A percentile compares a stretch with the other conserved stretches of the same genome.
Conservation (phyloP, 345 rosid species). For the Mangifera indica region DNA sequence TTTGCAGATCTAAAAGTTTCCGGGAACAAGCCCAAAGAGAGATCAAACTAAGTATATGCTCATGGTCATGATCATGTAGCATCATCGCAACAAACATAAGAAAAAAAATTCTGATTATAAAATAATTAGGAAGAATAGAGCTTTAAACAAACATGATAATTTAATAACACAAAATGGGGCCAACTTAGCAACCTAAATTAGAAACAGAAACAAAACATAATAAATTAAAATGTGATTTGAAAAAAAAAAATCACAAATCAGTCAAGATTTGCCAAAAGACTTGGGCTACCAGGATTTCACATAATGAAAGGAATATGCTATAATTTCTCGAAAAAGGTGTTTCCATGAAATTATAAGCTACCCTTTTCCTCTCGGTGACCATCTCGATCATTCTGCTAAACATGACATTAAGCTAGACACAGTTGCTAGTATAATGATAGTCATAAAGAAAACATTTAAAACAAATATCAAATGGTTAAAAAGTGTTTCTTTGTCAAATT, state of each 20-base stretch:
- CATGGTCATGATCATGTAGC: background rate
- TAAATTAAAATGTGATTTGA: background rate
- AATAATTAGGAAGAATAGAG: constrained; percentile 1
- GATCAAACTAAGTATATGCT: background rate
- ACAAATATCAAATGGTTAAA: background rate
- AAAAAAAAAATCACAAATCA: constrained; percentile 20
- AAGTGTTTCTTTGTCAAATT: background rate
- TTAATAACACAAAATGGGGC: constrained; percentile 11
- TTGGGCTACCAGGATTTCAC: background rate
- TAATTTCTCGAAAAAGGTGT: background rate
- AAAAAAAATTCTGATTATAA: background rate
- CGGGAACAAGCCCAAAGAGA: background rate
- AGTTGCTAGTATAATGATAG: too few relatives aligned
- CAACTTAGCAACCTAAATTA: constrained; percentile 19
- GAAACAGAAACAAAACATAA: constrained; percentile 3
- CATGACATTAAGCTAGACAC: background rate
- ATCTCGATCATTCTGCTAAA: constrained; percentile 1
- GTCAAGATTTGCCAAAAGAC: constrained; percentile 14
- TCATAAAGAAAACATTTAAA: too few relatives aligned
- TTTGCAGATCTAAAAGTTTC: constrained; percentile 16
- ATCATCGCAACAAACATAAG: background rate
- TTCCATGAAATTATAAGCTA: background rate
- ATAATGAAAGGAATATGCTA: background rate
- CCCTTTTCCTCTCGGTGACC: background rate
- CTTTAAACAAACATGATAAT: constrained; percentile 12